Percentiles rank a stretch among this genome's conserved stretches.
These are phyloP conservation scores for Pythium angustatum DNA, from an alignment of 352 stramenopile genomes.

Conservation along the genomic window DNA sequence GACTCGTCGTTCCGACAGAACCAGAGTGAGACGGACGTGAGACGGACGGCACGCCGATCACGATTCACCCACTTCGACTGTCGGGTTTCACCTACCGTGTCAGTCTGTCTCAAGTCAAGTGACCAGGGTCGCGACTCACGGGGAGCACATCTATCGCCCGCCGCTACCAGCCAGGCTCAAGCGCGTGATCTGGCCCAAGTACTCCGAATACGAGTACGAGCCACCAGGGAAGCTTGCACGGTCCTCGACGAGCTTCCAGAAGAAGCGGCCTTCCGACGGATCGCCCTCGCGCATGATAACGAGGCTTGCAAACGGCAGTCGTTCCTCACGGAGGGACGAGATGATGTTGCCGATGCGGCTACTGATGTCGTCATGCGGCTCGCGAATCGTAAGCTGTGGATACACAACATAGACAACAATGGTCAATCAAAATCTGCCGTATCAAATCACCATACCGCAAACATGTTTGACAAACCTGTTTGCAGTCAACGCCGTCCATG, in stretches of 20 bases:
- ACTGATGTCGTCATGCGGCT: slow-evolving; percentile 83
- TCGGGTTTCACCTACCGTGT: too few relatives aligned
- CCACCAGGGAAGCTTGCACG: slow-evolving; percentile 96
- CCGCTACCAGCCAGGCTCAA: slow-evolving; percentile 52
- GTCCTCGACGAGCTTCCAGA: slow-evolving; percentile 98
- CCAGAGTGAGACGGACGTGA: not conserved
- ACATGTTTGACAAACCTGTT: slow-evolving; percentile 41
- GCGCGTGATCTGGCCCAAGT: slow-evolving; percentile 90
- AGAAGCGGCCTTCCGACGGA: slow-evolving; percentile 93
- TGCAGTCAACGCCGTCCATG: slow-evolving; percentile 94
- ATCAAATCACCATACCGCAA: too few relatives aligned
- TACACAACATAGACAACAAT: slow-evolving; percentile 30
- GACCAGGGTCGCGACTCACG: slow-evolving; percentile 14
- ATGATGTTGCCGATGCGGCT: slow-evolving; percentile 89
- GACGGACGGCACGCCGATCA: too few relatives aligned
- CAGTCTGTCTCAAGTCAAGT: too few relatives aligned
- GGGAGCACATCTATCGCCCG: slow-evolving; percentile 58
- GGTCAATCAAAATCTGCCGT: too few relatives aligned
- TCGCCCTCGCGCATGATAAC: slow-evolving; percentile 95
- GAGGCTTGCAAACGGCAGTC: slow-evolving; percentile 82
- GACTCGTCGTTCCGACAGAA: too few relatives aligned
- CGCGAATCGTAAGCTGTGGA: slow-evolving; percentile 70
- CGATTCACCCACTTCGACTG: too few relatives aligned
- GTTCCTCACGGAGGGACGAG: slow-evolving; percentile 84
- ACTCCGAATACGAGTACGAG: slow-evolving; percentile 98